Base-by-base conservation (phyloP, 495 filamentous ascomycete species). In the Xylaria castorea region DNA sequence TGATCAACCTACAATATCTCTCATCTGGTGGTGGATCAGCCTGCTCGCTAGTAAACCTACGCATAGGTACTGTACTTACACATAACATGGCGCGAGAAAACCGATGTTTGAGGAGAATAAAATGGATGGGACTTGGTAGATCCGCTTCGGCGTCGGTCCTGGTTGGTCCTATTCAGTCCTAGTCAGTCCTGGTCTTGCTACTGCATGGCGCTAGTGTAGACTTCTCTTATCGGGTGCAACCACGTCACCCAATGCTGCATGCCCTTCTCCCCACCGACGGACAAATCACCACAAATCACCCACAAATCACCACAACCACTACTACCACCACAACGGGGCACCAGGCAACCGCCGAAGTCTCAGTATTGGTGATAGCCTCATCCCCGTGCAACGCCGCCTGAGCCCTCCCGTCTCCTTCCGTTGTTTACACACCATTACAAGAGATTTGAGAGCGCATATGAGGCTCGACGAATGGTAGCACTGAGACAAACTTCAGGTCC, bases 221-320 rank as follows among this genome's bases (percentile, higher is more conserved):
- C 27, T 40, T 58, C 50, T 57, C 69, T 76, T 73, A 68, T 77
- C 74, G 75, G 75, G 75, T 75, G 75, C 72, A 70, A 79, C 75
- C 77, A 79, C 77, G 77, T 79, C 77, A 77, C 48, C 73, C 71
- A 66, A 48, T 53, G 69, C 38, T 76, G 75, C 72, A 79, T 62
- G 74, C 44, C n/a, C 68, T 27, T 50, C 69, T 66, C 61, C n/a
- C 61, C 67, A 73, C 73, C 73, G 44, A 3, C 64, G 32, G 8
- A 51, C 64, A 66, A 53, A 51, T 51, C 46, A 51, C 46, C 27
- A 36, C 18, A 50, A 38, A 9, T 22, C 40, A 36, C 51, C 30
- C 34, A n/a, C n/a, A n/a, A n/a, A n/a, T n/a, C n/a, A n/a, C 38
- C 11, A 42, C 38, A 40, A 40, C 5, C 38, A 38, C 36, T 7